Conservation (phyloP, 345 rosid species). For the Melaleuca quinquenervia region DNA sequence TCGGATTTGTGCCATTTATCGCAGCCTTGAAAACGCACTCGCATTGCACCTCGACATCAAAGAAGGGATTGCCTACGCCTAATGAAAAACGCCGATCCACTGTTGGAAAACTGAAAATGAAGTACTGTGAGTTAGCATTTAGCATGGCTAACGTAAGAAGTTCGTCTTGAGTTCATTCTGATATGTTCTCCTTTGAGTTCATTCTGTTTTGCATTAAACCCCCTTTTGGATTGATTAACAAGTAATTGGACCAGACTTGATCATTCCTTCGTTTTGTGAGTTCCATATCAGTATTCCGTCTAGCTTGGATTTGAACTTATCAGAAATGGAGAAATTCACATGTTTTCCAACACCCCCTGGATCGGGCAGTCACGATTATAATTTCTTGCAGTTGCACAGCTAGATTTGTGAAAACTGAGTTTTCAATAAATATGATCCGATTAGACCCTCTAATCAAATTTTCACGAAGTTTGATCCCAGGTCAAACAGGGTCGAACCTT, state of each 20-base stretch:
- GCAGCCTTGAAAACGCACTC: too few species aligned
- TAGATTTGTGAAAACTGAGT: not conserved
- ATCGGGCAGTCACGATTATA: too few species aligned
- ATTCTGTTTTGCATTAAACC: not conserved
- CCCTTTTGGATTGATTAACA: too few species aligned
- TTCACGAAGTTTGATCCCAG: not conserved
- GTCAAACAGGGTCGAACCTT: not conserved
- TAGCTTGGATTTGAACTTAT: rapidly evolving
- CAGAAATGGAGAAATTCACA: not conserved
- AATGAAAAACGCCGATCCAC: too few species aligned
- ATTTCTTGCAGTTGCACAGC: not conserved
- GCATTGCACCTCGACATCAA: too few species aligned
- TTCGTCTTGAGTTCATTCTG: not conserved
- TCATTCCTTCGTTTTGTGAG: not conserved
- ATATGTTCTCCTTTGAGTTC: not conserved
- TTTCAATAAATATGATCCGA: not conserved
- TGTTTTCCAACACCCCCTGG: not conserved
- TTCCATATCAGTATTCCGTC: not conserved
- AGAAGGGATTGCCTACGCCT: too few species aligned
- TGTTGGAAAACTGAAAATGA: too few species aligned
- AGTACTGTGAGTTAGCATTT: too few species aligned
- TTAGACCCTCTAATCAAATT: not conserved
- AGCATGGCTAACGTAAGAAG: too few species aligned
- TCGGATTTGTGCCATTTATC: too few species aligned
- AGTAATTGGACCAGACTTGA: not conserved